phyloP scores from a whole-genome alignment of 306 rosid genomes.

The Dicorynia guianensis region DNA sequence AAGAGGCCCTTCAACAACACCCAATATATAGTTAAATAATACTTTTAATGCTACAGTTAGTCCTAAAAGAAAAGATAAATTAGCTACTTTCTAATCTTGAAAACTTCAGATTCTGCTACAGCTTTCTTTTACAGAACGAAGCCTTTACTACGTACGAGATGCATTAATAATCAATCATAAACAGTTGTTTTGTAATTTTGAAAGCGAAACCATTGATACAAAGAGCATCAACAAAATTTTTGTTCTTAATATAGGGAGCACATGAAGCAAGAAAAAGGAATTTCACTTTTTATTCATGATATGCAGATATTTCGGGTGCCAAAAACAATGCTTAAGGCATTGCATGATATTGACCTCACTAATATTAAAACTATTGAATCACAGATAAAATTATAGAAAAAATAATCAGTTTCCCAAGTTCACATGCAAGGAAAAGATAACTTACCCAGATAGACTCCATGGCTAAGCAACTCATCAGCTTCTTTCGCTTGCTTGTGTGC shows the following conservation, averaged over 20 bases:
- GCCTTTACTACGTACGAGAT: neutral
- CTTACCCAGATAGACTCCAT: conserved; percentile 72
- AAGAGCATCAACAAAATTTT: neutral
- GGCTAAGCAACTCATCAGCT: conserved; percentile 70
- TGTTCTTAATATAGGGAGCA: neutral
- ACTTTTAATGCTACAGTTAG: neutral
- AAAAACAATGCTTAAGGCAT: neutral
- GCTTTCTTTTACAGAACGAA: conserved; percentile 15
- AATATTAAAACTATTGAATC: neutral
- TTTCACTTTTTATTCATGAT: conserved; percentile 3
- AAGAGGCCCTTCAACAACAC: conserved; percentile 65
- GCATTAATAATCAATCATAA: neutral
- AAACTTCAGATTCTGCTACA: conserved; percentile 2
- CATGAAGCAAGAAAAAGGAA: neutral
- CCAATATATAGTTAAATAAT: conserved; percentile 9
- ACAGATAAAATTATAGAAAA: neutral
- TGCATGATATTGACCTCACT: conserved; percentile 17
- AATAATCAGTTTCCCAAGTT: conserved; percentile 14
- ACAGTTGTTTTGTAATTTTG: neutral
- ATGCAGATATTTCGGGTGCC: neutral
- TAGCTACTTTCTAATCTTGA: conserved; percentile 12
- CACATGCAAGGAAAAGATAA: conserved; percentile 23
- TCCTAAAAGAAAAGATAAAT: conserved; percentile 16
- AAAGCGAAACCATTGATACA: neutral
- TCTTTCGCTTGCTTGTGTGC: conserved; percentile 74